These are phyloP conservation scores for Pachysandra terminalis DNA, from an alignment of 164 flowering plant species.

Conservation along the genomic window DNA sequence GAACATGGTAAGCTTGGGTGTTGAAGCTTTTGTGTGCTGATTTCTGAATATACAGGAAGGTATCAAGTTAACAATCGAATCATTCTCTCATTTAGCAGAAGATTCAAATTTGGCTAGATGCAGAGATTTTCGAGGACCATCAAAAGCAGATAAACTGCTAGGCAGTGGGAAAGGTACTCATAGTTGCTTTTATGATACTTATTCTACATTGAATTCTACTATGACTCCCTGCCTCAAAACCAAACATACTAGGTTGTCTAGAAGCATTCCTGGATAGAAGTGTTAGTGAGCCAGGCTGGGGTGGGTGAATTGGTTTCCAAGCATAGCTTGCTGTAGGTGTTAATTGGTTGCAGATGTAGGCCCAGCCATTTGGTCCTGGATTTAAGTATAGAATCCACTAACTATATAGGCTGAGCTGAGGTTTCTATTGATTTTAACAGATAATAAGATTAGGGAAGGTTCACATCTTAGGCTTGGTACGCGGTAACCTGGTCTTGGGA, in stretches of 20 bases:
- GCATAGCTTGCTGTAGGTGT: background rate
- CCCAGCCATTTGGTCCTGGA: background rate
- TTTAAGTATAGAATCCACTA: background rate
- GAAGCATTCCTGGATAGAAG: no score
- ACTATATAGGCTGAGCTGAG: background rate
- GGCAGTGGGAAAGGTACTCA: conserved; percentile 34
- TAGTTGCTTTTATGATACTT: no score
- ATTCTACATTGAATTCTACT: no score
- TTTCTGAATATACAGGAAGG: conserved; percentile 64
- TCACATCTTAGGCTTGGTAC: background rate
- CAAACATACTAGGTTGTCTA: no score
- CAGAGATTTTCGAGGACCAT: conserved; percentile 26
- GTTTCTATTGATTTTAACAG: background rate
- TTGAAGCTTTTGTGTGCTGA: conserved; percentile 15
- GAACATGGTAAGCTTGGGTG: background rate
- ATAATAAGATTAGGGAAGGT: background rate
- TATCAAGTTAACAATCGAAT: conserved; percentile 44
- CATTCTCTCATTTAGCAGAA: conserved; percentile 49
- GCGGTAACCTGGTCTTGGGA: background rate
- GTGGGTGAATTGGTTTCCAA: background rate
- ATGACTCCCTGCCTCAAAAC: no score
- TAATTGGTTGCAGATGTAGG: background rate
- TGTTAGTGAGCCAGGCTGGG: background rate
- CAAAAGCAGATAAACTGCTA: conserved; percentile 52
- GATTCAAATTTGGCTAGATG: conserved; percentile 27